Conservation (phyloP, 2,329 filamentous ascomycete species). For the Atkinsonella hypoxylon region DNA sequence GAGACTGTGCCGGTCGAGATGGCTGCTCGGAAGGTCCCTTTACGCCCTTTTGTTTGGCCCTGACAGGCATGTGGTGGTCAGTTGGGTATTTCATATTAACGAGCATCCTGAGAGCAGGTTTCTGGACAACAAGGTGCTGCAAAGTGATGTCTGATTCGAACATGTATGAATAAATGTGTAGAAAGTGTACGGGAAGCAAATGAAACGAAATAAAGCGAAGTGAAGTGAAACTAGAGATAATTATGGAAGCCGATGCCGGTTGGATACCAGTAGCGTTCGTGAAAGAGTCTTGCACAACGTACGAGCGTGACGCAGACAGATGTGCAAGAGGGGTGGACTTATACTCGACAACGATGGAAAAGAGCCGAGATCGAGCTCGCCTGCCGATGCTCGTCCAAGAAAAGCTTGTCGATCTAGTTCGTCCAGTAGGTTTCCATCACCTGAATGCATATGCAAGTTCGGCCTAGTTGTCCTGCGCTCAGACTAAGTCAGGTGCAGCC, state of each 20-base stretch:
- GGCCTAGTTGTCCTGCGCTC: neutral
- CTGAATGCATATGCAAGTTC: constrained; percentile 5
- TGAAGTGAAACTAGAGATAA: neutral
- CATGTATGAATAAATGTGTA: neutral
- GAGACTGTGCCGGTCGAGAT: constrained; percentile 13
- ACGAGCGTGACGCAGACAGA: neutral
- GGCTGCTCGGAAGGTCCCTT: constrained; percentile 3
- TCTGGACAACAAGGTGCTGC: neutral
- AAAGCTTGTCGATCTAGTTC: neutral
- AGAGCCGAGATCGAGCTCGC: neutral
- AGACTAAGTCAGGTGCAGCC: neutral
- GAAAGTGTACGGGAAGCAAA: neutral
- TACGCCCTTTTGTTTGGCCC: neutral
- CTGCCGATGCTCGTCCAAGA: neutral
- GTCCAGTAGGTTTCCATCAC: neutral
- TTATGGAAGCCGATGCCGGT: neutral
- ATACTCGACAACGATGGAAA: neutral
- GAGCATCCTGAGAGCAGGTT: constrained; percentile 5
- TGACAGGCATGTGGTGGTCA: constrained; percentile 3
- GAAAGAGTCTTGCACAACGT: neutral
- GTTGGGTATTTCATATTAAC: constrained; percentile 5
- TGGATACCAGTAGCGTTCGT: neutral
- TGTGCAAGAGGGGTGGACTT: neutral
- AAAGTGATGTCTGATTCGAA: neutral
- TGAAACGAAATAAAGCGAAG: neutral